These are phyloP conservation scores for Micractinium conductrix DNA, from an alignment of 139 green algal genomes.

Conservation along the genomic window DNA sequence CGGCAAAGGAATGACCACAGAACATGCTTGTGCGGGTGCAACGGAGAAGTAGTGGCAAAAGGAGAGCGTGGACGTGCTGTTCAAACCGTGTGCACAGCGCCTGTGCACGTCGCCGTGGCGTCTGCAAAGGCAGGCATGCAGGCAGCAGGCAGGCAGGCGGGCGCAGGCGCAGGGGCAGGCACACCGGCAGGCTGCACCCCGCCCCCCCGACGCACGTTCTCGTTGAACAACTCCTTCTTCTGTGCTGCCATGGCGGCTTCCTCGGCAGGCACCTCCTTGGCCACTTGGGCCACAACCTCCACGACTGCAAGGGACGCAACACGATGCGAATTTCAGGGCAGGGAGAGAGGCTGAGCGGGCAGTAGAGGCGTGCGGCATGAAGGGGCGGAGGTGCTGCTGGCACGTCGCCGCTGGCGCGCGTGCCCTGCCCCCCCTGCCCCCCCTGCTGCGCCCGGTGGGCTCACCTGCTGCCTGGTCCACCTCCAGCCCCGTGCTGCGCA, in stretches of 20 bases:
- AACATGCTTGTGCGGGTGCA: too few species aligned
- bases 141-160: too few species aligned
- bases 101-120: too few species aligned
- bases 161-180: background rate
- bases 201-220: background rate
- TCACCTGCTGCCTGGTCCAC: conserved; percentile 22
- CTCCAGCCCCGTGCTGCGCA: background rate
- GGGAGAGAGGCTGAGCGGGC: too few species aligned
- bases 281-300: conserved; percentile 18
- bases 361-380: background rate
- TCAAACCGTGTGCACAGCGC: too few species aligned
- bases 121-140: too few species aligned
- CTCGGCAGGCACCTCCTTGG: background rate
- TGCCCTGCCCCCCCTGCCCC: background rate
- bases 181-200: background rate
- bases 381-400: background rate
- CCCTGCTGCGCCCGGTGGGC: background rate
- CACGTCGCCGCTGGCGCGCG: too few species aligned
- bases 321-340: background rate
- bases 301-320: background rate
- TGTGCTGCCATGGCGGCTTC: background rate
- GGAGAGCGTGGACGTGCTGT: too few species aligned
- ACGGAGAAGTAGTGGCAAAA: too few species aligned
- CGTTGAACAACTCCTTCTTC: background rate
- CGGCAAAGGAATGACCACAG: too few species aligned